Conservation (phyloP, 805 yeast genomes). For the Cyberlindnera lachancei region DNA sequence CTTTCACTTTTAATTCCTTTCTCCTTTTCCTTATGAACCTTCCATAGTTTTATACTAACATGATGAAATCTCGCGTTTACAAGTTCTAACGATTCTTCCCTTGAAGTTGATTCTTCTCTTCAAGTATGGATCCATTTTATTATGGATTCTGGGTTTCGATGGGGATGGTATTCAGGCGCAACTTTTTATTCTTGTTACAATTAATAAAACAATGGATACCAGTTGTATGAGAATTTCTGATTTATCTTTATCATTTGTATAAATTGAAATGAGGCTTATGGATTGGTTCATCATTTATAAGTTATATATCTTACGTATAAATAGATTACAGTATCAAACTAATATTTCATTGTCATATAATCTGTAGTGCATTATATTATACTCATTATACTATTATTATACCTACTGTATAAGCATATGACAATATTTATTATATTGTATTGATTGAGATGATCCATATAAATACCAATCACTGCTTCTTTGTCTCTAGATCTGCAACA, state of each 20-base stretch:
- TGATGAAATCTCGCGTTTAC: conserved; percentile 26
- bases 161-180: conserved; percentile 25
- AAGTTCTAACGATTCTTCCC: conserved; percentile 20
- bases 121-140: conserved; percentile 10
- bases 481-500: conserved; percentile 28
- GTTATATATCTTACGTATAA: neutral
- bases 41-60: conserved; percentile 26
- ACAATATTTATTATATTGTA: too few relatives aligned
- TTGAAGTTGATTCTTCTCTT: conserved; percentile 15
- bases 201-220: too few relatives aligned
- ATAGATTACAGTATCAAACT: too few relatives aligned
- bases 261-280: too few relatives aligned
- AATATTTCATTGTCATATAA: too few relatives aligned
- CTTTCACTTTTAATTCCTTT: neutral
- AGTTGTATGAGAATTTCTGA: conserved; percentile 25
- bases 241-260: neutral
- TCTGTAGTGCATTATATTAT: too few relatives aligned
- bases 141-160: conserved; percentile 21
- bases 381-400: too few relatives aligned
- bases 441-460: too few relatives aligned
- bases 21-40: conserved; percentile 17
- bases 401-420: too few relatives aligned
- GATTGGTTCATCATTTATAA: conserved; percentile 2
- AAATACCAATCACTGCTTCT: too few relatives aligned
- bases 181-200: conserved; percentile 25